Evolutionary conservation across 805 yeast genomes (phyloP).

Genomic region (Cyberlindnera misumaiensis): DNA sequence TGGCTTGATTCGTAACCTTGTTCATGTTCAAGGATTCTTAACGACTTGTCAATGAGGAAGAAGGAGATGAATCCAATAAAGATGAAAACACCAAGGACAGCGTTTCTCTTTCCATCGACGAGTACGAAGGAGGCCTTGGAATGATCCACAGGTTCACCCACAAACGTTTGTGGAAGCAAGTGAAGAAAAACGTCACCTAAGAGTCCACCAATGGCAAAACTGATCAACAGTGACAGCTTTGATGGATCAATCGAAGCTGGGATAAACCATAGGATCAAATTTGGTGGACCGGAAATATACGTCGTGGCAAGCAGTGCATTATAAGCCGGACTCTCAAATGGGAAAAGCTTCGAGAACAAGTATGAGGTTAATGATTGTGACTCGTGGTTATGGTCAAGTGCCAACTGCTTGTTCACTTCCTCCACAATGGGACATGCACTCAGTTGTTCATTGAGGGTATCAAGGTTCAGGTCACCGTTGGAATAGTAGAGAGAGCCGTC

Average conservation of each 20-base stretch:
- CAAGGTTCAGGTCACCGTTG: conserved; percentile 38
- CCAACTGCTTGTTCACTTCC: conserved; percentile 29
- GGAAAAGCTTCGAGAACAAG: conserved; percentile 38
- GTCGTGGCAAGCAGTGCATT: conserved; percentile 61
- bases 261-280: conserved; percentile 44
- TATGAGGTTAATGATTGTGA: conserved; percentile 27
- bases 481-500: conserved; percentile 23
- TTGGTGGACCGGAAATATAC: conserved; percentile 61
- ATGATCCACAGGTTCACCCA: conserved; percentile 41
- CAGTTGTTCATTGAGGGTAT: conserved; percentile 25
- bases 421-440: conserved; percentile 34
- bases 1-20: conserved; percentile 21
- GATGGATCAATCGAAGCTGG: conserved; percentile 51
- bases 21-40: conserved; percentile 42
- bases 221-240: conserved; percentile 45
- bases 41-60: conserved; percentile 52
- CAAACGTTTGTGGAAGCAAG: conserved; percentile 60
- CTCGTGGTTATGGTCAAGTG: conserved; percentile 19
- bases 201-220: conserved; percentile 73
- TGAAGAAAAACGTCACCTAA: conserved; percentile 72
- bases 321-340: conserved; percentile 47
- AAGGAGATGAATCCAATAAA: conserved; percentile 57
- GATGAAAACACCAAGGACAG: conserved; percentile 45
- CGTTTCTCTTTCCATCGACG: conserved; percentile 44
- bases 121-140: conserved; percentile 36